Conservation (phyloP, 23 red algal genomes). For the Pyropia haitanensis region DNA sequence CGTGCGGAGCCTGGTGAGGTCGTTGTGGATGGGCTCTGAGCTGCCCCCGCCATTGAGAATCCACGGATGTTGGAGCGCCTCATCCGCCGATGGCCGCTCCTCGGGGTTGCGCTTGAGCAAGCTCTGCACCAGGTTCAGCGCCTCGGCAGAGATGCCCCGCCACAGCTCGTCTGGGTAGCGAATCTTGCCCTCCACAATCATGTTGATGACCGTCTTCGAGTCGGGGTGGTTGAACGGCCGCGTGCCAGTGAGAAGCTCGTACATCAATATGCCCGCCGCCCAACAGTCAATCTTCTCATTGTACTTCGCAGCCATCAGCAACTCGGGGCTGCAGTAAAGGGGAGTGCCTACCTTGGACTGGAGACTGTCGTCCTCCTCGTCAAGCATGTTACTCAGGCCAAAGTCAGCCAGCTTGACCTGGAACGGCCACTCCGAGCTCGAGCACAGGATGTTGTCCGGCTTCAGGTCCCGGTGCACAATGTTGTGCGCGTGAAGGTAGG, state of each 20-base stretch:
- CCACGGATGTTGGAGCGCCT: slow-evolving; percentile 78
- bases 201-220: slow-evolving; percentile 59
- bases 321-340: slow-evolving; percentile 62
- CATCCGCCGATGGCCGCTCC: slow-evolving; percentile 44
- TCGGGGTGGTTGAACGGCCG: slow-evolving; percentile 70
- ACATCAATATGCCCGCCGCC: slow-evolving; percentile 69
- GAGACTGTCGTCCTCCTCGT: slow-evolving; percentile 14
- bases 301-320: slow-evolving; percentile 59
- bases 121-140: slow-evolving; percentile 45
- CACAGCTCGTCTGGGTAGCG: slow-evolving; percentile 38
- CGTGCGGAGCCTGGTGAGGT: slow-evolving; percentile 17
- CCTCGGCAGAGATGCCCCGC: slow-evolving; percentile 47
- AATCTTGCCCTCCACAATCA: slow-evolving; percentile 46
- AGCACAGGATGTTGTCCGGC: slow-evolving; percentile 80
- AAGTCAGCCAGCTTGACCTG: slow-evolving; percentile 83
- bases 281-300: slow-evolving; percentile 66
- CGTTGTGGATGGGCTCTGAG: slow-evolving; percentile 49
- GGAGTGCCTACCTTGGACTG: slow-evolving; percentile 67
- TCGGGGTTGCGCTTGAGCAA: slow-evolving; percentile 60
- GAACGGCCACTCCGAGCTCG: slow-evolving; percentile 51
- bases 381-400: slow-evolving; percentile 74
- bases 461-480: slow-evolving; percentile 96
- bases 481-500: slow-evolving; percentile 66
- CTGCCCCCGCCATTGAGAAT: slow-evolving; percentile 49
- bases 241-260: slow-evolving; percentile 61